phyloP scores from a whole-genome alignment of 768 basidiomycete genomes.

The Lactarius sp. region DNA sequence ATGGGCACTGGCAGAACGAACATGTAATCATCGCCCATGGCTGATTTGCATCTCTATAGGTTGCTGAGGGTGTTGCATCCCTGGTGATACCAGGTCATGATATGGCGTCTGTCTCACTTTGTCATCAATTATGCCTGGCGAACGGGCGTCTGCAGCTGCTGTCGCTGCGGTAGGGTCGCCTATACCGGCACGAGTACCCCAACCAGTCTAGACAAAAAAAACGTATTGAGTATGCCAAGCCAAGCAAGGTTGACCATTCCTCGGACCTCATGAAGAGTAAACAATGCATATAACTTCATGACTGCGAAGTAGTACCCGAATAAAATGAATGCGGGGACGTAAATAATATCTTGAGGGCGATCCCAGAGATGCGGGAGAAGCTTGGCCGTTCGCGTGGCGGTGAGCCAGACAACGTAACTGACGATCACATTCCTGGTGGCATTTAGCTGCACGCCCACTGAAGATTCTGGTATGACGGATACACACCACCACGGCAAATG shows the following conservation, averaged over 20 bases:
- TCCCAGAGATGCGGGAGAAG: constrained; percentile 57
- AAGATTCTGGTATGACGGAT: not conserved
- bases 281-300: constrained; percentile 91
- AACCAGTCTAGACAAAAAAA: constrained; percentile 58
- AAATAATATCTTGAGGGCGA: constrained; percentile 52
- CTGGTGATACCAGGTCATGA: constrained; percentile 25
- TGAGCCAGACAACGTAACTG: constrained; percentile 66
- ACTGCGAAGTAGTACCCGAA: constrained; percentile 94
- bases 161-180: constrained; percentile 78
- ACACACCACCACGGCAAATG: constrained; percentile 80
- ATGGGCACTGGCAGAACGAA: not conserved
- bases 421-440: constrained; percentile 57
- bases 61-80: constrained; percentile 26
- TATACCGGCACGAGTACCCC: constrained; percentile 94
- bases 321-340: constrained; percentile 61
- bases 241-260: not conserved
- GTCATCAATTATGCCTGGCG: constrained; percentile 25
- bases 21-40: constrained; percentile 27
- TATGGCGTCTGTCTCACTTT: constrained; percentile 17
- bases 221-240: not conserved
- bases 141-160: constrained; percentile 50
- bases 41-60: constrained; percentile 34
- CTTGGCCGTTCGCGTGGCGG: constrained; percentile 70
- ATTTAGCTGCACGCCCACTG: not conserved
- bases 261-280: constrained; percentile 83